These are phyloP conservation scores for Cryptococcus jaspeensis DNA, from an alignment of 1,284 basidiomycete species.

Conservation along the genomic window DNA sequence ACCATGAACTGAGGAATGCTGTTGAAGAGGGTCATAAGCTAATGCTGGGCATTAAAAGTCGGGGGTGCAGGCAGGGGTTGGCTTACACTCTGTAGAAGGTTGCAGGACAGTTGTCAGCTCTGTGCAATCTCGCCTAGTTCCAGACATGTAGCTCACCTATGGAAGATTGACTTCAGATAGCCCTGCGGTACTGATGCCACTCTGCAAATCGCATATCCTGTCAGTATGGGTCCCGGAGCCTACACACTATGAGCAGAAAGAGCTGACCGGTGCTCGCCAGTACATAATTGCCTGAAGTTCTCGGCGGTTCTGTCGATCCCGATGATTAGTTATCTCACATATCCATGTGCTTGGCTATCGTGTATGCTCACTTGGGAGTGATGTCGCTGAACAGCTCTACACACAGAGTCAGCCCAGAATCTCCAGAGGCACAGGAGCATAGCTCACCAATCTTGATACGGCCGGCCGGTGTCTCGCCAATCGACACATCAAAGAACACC, in stretches of 20 bases:
- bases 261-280: constrained; percentile 82
- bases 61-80: background rate
- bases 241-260: background rate
- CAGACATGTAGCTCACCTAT: constrained; percentile 62
- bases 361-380: constrained; percentile 39
- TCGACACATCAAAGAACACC: constrained; percentile 95
- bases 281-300: constrained; percentile 96
- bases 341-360: background rate
- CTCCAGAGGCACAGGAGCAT: background rate
- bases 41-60: background rate
- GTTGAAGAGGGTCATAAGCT: background rate
- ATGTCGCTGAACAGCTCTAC: constrained; percentile 49
- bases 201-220: constrained; percentile 51
- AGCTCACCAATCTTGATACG: constrained; percentile 79
- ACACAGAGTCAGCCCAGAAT: background rate
- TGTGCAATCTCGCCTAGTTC: background rate
- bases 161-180: constrained; percentile 85
- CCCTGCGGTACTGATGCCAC: constrained; percentile 82
- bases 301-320: constrained; percentile 72
- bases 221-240: constrained; percentile 8
- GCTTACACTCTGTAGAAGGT: constrained; percentile 65
- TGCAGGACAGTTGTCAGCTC: constrained; percentile 9
- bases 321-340: background rate
- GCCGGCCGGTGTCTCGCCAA: constrained; percentile 91
- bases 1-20: constrained; percentile 55